These are phyloP conservation scores for Fusarium praegraminearum DNA, from an alignment of 2,329 filamentous ascomycete genomes.

Conservation along the genomic window DNA sequence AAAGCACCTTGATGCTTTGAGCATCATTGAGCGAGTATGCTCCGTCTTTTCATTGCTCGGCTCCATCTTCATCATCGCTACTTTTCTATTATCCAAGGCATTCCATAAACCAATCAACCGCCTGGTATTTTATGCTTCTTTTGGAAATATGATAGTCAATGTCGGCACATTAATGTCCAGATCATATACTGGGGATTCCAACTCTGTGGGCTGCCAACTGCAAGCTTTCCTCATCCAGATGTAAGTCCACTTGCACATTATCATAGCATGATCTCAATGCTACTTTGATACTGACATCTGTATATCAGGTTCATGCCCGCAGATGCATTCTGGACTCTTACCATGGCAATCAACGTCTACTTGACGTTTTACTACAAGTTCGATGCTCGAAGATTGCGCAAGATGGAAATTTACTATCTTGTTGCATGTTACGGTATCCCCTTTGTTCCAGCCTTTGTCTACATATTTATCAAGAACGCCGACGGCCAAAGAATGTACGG, in stretches of 20 bases:
- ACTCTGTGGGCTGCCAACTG: slow-evolving; percentile 72
- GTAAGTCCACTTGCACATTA: slow-evolving; percentile 60
- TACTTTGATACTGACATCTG: slow-evolving; percentile 26
- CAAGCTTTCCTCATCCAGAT: slow-evolving; percentile 87
- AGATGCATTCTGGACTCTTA: slow-evolving; percentile 80
- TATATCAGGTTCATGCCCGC: slow-evolving; percentile 80
- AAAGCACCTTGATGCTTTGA: slow-evolving; percentile 65
- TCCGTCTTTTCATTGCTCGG: slow-evolving; percentile 79
- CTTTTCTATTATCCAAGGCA: slow-evolving; percentile 73
- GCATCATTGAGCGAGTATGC: slow-evolving; percentile 73
- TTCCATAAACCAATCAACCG: slow-evolving; percentile 92
- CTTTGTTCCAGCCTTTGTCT: slow-evolving; percentile 74
- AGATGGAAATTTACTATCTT: slow-evolving; percentile 78
- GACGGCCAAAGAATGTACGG: slow-evolving; percentile 74
- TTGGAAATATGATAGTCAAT: slow-evolving; percentile 83
- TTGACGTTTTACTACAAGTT: slow-evolving; percentile 83
- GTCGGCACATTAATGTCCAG: slow-evolving; percentile 80
- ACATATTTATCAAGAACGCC: slow-evolving; percentile 70
- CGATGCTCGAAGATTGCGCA: slow-evolving; percentile 71
- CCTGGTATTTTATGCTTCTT: slow-evolving; percentile 84
- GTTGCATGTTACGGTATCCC: slow-evolving; percentile 79
- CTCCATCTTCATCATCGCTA: slow-evolving; percentile 77
- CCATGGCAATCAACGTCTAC: slow-evolving; percentile 88
- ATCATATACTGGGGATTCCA: slow-evolving; percentile 63
- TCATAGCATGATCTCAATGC: neutral